Percentiles rank a stretch among this genome's conserved stretches.
Conservation (phyloP, 805 yeast genomes). For the Metschnikowia corniflorae region DNA sequence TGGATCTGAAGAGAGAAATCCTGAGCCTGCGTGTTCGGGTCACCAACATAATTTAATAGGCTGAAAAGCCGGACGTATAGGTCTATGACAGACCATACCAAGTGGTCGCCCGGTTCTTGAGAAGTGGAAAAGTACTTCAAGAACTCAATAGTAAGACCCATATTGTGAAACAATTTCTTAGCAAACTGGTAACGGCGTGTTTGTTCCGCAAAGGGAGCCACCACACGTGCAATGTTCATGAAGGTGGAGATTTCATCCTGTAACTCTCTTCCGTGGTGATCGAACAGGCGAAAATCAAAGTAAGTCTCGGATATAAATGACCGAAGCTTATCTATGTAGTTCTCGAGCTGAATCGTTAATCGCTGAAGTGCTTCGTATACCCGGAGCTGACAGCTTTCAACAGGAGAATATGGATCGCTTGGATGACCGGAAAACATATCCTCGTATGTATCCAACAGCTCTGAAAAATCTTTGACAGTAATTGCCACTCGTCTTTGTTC, state of each 20-base stretch:
- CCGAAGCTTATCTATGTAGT: background rate
- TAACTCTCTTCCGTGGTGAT: background rate
- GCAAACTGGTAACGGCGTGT: no score
- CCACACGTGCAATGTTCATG: background rate
- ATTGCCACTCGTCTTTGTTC: background rate
- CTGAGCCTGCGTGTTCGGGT: background rate
- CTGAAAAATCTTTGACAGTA: background rate
- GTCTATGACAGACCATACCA: slow-evolving; percentile 3
- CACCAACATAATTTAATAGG: background rate
- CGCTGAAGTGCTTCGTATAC: no score
- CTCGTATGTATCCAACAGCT: background rate
- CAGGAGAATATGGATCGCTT: background rate
- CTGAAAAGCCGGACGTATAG: slow-evolving; percentile 1
- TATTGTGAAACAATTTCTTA: background rate
- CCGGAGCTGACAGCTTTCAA: background rate
- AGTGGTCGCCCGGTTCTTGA: background rate
- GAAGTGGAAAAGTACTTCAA: background rate
- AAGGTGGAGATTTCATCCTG: background rate
- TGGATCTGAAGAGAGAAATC: background rate
- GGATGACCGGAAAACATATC: background rate
- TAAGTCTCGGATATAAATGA: background rate
- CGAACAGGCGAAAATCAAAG: slow-evolving; percentile 1
- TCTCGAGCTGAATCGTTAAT: no score
- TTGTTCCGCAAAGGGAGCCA: no score
- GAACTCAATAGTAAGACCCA: slow-evolving; percentile 1